These are phyloP conservation scores for Viola pubescens DNA, from an alignment of 441 rosid species.

Conservation along the genomic window DNA sequence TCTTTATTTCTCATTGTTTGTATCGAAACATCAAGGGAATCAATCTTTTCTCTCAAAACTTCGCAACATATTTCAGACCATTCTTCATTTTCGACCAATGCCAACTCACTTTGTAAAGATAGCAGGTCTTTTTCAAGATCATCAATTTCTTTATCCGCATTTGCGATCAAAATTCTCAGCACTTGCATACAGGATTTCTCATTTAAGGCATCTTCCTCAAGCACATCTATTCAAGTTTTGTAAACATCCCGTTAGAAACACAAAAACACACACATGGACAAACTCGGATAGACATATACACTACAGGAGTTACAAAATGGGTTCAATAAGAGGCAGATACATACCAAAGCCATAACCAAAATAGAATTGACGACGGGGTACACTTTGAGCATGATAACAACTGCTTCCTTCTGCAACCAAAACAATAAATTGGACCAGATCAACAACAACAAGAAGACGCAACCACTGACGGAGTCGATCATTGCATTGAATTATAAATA, in stretches of 20 bases:
- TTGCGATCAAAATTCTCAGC: conserved; percentile 38
- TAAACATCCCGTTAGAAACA: background rate
- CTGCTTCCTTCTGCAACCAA: conserved; percentile 34
- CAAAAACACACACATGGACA: background rate
- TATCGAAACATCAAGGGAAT: conserved; percentile 27
- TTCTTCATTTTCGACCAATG: conserved; percentile 43
- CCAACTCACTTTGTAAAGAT: conserved; percentile 37
- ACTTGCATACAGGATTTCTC: conserved; percentile 50
- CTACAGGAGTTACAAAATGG: background rate
- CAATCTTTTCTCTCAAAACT: conserved; percentile 37
- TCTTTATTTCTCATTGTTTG: conserved; percentile 28
- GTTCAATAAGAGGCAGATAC: conserved; percentile 2
- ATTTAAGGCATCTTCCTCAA: conserved; percentile 49
- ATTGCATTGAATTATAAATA: background rate
- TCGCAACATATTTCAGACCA: conserved; percentile 36
- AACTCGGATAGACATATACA: background rate
- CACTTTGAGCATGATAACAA: conserved; percentile 16
- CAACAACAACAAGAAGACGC: conserved; percentile 10
- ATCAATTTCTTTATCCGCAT: conserved; percentile 43
- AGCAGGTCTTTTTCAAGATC: conserved; percentile 41
- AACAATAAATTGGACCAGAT: background rate
- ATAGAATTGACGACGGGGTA: conserved; percentile 34
- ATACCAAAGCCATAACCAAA: conserved; percentile 49
- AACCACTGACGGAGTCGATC: background rate
- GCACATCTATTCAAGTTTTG: conserved; percentile 29